Percentiles rank a stretch among this genome's conserved stretches.
These are phyloP conservation scores for Beta corolliflora DNA, from an alignment of 179 eudicot species.

Conservation along the genomic window DNA sequence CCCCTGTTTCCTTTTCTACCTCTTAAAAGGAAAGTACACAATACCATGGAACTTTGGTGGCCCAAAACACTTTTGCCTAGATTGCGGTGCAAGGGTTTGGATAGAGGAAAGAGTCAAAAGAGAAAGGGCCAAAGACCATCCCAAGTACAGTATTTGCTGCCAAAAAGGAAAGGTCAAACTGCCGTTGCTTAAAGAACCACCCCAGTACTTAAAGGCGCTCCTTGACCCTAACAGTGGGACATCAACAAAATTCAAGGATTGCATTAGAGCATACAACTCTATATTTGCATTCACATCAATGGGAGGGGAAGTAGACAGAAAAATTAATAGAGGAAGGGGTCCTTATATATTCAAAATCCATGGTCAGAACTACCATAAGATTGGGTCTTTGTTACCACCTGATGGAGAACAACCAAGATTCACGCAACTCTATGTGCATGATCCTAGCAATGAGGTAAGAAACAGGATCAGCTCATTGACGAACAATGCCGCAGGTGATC, in stretches of 20 bases:
- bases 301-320: not conserved
- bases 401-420: not conserved
- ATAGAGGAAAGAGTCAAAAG: not conserved
- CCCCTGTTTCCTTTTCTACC: not conserved
- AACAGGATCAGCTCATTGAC: not conserved
- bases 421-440: not conserved
- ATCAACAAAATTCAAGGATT: not conserved
- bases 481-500: not conserved
- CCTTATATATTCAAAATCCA: not conserved
- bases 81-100: conserved; percentile 5
- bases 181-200: not conserved
- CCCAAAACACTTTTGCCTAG: not conserved
- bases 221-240: not conserved
- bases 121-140: not conserved
- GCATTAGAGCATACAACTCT: conserved; percentile 1
- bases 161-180: conserved; percentile 6
- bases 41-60: not conserved
- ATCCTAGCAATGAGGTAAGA: too few species aligned
- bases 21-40: not conserved
- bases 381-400: conserved; percentile 22
- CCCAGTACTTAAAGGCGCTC: not conserved
- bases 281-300: conserved; percentile 10
- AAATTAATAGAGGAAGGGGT: not conserved
- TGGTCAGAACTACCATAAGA: conserved; percentile 19
- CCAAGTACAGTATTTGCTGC: not conserved